A percentile compares a stretch with the other conserved stretches of the same genome.
phyloP scores from a whole-genome alignment of 805 yeast species.

The Sugiyamaella lignohabitans region DNA sequence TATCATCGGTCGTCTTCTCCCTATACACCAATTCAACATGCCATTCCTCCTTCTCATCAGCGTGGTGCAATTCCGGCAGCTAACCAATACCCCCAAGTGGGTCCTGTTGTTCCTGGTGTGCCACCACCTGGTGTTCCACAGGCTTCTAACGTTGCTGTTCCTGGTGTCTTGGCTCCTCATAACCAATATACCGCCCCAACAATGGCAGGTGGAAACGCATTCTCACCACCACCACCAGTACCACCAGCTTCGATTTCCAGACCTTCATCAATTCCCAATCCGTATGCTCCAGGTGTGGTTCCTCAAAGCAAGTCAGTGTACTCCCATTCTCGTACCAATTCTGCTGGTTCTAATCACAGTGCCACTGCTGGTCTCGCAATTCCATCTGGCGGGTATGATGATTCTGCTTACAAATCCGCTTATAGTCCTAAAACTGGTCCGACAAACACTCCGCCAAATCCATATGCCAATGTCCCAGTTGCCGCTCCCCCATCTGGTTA shows the following conservation, averaged over 20 bases:
- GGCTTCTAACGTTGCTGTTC: conserved; percentile 11
- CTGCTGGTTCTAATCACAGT: conserved; percentile 6
- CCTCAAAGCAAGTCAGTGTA: neutral
- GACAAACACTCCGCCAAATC: conserved; percentile 5
- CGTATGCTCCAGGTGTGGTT: neutral
- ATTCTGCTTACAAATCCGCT: neutral
- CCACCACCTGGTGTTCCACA: too few species aligned
- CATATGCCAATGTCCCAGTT: conserved; percentile 5
- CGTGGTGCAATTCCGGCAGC: too few species aligned
- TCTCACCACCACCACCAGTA: neutral
- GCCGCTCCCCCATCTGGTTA: conserved; percentile 1
- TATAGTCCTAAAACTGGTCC: neutral
- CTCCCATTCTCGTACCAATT: conserved; percentile 9
- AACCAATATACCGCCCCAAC: conserved; percentile 18
- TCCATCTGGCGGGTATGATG: too few species aligned
- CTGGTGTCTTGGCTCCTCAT: conserved; percentile 13
- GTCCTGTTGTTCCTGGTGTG: too few species aligned
- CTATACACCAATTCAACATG: too few species aligned
- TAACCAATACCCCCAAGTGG: too few species aligned
- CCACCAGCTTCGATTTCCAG: neutral
- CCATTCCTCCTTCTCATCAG: too few species aligned
- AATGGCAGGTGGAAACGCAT: neutral
- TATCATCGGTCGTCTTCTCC: too few species aligned
- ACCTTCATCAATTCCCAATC: neutral
- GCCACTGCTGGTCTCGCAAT: conserved; percentile 1